Evolutionary conservation across 129 eudicot species (phyloP).

Genomic region (Deinandra increscens): DNA sequence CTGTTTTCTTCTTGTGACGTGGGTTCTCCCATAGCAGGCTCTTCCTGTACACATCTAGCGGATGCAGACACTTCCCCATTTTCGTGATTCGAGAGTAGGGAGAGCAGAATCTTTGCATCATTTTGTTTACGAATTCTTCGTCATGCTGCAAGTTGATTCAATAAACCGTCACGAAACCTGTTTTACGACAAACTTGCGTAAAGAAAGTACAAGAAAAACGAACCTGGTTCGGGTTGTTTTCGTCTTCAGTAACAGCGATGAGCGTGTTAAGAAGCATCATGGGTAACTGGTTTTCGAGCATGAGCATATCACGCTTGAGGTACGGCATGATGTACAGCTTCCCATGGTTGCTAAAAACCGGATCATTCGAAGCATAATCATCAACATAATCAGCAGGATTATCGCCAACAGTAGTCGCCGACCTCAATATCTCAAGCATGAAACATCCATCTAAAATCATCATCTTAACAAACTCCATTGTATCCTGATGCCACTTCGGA

Average conservation of each 20-base stretch:
- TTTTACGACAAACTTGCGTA: no score
- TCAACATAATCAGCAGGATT: constrained; percentile 10
- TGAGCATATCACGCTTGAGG: constrained; percentile 67
- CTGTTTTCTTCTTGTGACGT: constrained; percentile 23
- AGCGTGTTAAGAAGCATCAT: constrained; percentile 51
- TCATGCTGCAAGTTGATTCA: constrained; percentile 34
- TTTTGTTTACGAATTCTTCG: constrained; percentile 36
- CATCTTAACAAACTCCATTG: constrained; percentile 34
- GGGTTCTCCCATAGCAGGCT: constrained; percentile 51
- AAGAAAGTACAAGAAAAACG: no score
- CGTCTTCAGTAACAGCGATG: constrained; percentile 33
- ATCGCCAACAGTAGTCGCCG: constrained; percentile 15
- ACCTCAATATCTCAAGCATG: constrained; percentile 53
- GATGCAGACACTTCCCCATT: constrained; percentile 44
- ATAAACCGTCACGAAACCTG: not conserved
- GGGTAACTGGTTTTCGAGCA: constrained; percentile 73
- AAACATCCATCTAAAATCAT: constrained; percentile 65
- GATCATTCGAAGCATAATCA: constrained; percentile 65
- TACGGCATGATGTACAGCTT: constrained; percentile 50
- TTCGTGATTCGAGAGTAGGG: constrained; percentile 32
- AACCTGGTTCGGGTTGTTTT: constrained; percentile 19
- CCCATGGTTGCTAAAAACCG: constrained; percentile 59
- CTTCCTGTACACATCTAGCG: constrained; percentile 52
- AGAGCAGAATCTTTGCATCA: constrained; percentile 45
- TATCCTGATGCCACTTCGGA: constrained; percentile 34